Conservation (phyloP, 495 filamentous ascomycete species). For the Aspergillus olivimuriae region DNA sequence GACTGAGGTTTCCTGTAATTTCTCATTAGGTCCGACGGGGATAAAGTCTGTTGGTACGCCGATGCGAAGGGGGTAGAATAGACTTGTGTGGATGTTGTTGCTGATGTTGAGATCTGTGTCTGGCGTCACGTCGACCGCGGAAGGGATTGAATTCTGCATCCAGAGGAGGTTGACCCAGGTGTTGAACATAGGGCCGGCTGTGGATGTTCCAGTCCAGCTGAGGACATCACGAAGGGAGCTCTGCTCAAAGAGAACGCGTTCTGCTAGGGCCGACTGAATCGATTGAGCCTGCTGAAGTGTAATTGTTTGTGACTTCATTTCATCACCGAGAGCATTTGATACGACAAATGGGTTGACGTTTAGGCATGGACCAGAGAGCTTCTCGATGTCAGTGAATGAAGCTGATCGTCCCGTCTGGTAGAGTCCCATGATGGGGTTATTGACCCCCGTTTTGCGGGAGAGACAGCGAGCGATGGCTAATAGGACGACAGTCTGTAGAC, state of each 20-base stretch:
- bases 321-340: not conserved
- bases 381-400: slow-evolving; percentile 15
- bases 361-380: slow-evolving; percentile 20
- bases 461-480: slow-evolving; percentile 23
- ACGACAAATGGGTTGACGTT: slow-evolving; percentile 25
- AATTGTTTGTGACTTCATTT: too few relatives aligned
- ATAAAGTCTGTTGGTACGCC: slow-evolving; percentile 23
- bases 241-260: slow-evolving; percentile 26
- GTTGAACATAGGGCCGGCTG: slow-evolving; percentile 28
- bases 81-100: not conserved
- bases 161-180: slow-evolving; percentile 32
- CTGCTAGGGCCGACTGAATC: slow-evolving; percentile 21
- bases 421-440: slow-evolving; percentile 23
- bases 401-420: slow-evolving; percentile 30
- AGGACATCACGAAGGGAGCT: slow-evolving; percentile 22
- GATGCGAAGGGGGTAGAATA: slow-evolving; percentile 18
- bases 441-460: slow-evolving; percentile 12
- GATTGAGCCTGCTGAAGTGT: slow-evolving; percentile 10
- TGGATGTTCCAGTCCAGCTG: slow-evolving; percentile 7
- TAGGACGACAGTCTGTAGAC: slow-evolving; percentile 25
- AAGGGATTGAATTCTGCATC: slow-evolving; percentile 15
- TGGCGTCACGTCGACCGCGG: slow-evolving; percentile 2
- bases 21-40: slow-evolving; percentile 6
- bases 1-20: slow-evolving; percentile 12
- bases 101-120: slow-evolving; percentile 1